Evolutionary conservation across 2,329 filamentous ascomycete genomes (phyloP).

Genomic region (Cercospora berteroae): DNA sequence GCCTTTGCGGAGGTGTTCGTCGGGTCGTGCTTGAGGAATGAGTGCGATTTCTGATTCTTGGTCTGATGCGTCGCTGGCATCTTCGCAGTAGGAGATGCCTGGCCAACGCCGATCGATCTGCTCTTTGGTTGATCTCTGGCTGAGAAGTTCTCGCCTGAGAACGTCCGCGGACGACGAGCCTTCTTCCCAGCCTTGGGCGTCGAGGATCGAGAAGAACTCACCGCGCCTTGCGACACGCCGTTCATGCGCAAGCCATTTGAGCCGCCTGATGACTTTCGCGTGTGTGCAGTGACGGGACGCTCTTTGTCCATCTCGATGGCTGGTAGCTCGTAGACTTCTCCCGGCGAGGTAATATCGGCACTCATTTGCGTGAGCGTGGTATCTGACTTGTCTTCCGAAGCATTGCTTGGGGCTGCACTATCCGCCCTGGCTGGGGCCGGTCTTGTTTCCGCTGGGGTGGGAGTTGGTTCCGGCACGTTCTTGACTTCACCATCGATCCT

Average conservation of each 20-base stretch:
- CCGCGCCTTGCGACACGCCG: constrained; percentile 25
- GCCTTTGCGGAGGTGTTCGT: constrained; percentile 5
- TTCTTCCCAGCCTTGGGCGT: constrained; percentile 14
- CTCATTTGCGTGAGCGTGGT: background rate
- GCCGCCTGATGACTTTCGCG: constrained; percentile 20
- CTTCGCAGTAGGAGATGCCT: background rate
- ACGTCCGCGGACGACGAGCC: constrained; percentile 32
- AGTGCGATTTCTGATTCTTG: constrained; percentile 17
- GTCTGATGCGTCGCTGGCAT: constrained; percentile 4
- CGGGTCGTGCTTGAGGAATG: constrained; percentile 25
- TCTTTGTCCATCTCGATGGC: constrained; percentile 20
- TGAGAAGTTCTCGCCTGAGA: constrained; percentile 22
- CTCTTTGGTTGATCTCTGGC: constrained; percentile 16
- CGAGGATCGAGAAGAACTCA: constrained; percentile 8
- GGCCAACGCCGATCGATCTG: background rate
- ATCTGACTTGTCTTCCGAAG: constrained; percentile 3
- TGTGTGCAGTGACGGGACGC: constrained; percentile 31
- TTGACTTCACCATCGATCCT: constrained; percentile 26
- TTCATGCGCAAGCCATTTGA: constrained; percentile 37
- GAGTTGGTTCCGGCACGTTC: background rate
- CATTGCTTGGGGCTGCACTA: constrained; percentile 4
- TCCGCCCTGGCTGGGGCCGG: background rate
- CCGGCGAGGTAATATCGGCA: constrained; percentile 8
- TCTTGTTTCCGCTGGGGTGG: background rate
- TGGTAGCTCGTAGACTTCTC: constrained; percentile 31